Percentiles rank a stretch among this genome's conserved stretches.
These are phyloP conservation scores for Chlamydomonas sphaeroides DNA, from an alignment of 139 green algal species.

Conservation along the genomic window DNA sequence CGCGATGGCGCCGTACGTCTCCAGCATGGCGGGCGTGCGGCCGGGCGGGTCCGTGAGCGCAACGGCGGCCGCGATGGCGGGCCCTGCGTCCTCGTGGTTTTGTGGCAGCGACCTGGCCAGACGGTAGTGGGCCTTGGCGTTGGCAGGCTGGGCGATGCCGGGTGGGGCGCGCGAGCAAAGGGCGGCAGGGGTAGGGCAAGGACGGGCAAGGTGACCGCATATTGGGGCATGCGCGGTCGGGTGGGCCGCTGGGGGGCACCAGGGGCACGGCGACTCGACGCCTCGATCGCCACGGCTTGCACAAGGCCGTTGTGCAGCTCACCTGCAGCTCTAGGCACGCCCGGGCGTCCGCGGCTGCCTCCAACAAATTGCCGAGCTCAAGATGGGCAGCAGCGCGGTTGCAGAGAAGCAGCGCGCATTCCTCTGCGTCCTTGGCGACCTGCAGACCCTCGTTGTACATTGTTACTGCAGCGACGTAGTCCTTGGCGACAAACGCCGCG, in stretches of 20 bases:
- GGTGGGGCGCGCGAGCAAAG: no score
- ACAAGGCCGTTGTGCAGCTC: no score
- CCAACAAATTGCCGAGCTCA: not conserved
- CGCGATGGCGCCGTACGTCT: conserved; percentile 6
- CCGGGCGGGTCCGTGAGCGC: not conserved
- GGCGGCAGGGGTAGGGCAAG: no score
- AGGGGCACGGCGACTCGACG: no score
- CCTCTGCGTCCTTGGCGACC: not conserved
- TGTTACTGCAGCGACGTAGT: not conserved
- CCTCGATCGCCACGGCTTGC: no score
- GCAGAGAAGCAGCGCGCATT: conserved; percentile 9
- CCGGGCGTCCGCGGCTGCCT: conserved; percentile 17
- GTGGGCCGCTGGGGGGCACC: no score
- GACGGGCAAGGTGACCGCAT: no score
- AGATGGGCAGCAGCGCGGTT: conserved; percentile 32
- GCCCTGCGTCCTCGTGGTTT: not conserved
- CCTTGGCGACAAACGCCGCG: not conserved
- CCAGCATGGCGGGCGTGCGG: not conserved
- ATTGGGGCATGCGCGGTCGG: no score
- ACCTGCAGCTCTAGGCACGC: conserved; percentile 31
- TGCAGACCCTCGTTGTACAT: not conserved
- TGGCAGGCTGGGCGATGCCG: not conserved
- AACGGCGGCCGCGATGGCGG: conserved; percentile 9
- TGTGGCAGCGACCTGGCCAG: conserved; percentile 25
- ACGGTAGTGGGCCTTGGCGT: conserved; percentile 29